phyloP scores from a whole-genome alignment of 1,284 basidiomycete genomes.

The Cryptococcus depauperatus region DNA sequence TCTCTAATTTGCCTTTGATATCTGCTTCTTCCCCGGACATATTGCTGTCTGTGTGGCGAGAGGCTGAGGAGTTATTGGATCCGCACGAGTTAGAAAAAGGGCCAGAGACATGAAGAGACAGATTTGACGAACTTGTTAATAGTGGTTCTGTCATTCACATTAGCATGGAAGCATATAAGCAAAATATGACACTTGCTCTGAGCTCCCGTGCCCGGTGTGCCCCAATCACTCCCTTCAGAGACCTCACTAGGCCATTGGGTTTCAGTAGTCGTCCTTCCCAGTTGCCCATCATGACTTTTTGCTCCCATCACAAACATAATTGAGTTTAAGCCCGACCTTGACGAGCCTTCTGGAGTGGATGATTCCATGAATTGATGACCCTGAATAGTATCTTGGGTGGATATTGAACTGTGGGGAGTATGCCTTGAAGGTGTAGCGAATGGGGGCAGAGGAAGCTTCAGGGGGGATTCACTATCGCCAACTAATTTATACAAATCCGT shows the following conservation, averaged over 20 bases:
- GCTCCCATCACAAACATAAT: slow-evolving; percentile 34
- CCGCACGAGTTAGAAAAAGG: slow-evolving; percentile 6
- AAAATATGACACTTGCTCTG: slow-evolving; percentile 16
- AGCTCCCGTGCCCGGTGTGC: slow-evolving; percentile 25
- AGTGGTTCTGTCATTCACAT: slow-evolving; percentile 5
- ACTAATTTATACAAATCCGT: background rate
- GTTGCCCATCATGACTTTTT: slow-evolving; percentile 1
- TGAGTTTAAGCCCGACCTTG: slow-evolving; percentile 20
- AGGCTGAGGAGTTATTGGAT: slow-evolving; percentile 10
- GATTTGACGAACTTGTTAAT: slow-evolving; percentile 6
- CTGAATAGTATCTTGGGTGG: slow-evolving; percentile 24
- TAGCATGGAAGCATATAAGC: slow-evolving; percentile 3
- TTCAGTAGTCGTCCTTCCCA: slow-evolving; percentile 3
- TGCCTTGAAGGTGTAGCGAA: slow-evolving; percentile 24
- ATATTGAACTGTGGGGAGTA: slow-evolving; percentile 22
- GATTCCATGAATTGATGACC: background rate
- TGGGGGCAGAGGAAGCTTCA: slow-evolving; percentile 14
- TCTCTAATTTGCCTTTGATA: slow-evolving; percentile 20
- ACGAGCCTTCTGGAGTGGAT: slow-evolving; percentile 20
- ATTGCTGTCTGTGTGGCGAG: slow-evolving; percentile 12
- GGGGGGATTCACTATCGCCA: slow-evolving; percentile 4
- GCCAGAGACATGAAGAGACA: background rate
- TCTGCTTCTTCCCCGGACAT: slow-evolving; percentile 41
- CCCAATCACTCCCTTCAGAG: slow-evolving; percentile 33
- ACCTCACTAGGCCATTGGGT: slow-evolving; percentile 24